phyloP scores from a whole-genome alignment of 768 basidiomycete species.

The Tubosaeta sp. region DNA sequence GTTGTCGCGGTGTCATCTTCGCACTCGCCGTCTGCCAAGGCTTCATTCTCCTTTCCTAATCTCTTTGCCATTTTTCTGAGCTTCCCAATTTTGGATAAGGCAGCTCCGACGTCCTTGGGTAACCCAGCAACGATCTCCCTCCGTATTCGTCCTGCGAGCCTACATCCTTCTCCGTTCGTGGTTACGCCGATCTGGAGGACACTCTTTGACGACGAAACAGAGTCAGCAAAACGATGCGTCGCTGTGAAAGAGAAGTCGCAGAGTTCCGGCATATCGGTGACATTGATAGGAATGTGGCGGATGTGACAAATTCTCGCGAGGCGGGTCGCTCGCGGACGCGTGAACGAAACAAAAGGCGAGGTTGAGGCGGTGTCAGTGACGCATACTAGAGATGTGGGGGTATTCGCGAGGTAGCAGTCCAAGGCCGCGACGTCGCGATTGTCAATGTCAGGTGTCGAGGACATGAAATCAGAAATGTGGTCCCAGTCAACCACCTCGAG shows the following conservation, averaged over 20 bases:
- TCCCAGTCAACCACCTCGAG: conserved; percentile 57
- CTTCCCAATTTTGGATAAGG: conserved; percentile 68
- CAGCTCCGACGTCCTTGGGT: conserved; percentile 66
- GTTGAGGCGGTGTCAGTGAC: conserved; percentile 73
- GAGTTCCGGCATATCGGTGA: conserved; percentile 80
- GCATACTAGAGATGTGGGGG: conserved; percentile 54
- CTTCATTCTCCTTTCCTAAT: conserved; percentile 8
- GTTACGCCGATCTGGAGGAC: conserved; percentile 77
- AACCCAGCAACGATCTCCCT: conserved; percentile 78
- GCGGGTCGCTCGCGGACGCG: conserved; percentile 47
- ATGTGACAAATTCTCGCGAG: conserved; percentile 53
- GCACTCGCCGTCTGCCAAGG: conserved; percentile 36
- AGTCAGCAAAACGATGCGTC: conserved; percentile 72
- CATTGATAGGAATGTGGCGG: conserved; percentile 71
- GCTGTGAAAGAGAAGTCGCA: conserved; percentile 90
- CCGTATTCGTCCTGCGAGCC: conserved; percentile 73
- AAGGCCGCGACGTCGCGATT: conserved; percentile 43
- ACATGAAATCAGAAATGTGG: conserved; percentile 34
- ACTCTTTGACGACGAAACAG: conserved; percentile 40
- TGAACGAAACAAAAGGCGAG: conserved; percentile 33
- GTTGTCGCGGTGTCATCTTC: conserved; percentile 55
- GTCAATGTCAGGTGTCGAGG: conserved; percentile 2
- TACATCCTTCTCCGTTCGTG: conserved; percentile 88
- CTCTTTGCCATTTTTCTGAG: conserved; percentile 56
- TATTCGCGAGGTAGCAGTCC: conserved; percentile 40